A percentile compares a stretch with the other conserved stretches of the same genome.
Conservation (phyloP, 495 filamentous ascomycete genomes). For the Viridothelium virens region DNA sequence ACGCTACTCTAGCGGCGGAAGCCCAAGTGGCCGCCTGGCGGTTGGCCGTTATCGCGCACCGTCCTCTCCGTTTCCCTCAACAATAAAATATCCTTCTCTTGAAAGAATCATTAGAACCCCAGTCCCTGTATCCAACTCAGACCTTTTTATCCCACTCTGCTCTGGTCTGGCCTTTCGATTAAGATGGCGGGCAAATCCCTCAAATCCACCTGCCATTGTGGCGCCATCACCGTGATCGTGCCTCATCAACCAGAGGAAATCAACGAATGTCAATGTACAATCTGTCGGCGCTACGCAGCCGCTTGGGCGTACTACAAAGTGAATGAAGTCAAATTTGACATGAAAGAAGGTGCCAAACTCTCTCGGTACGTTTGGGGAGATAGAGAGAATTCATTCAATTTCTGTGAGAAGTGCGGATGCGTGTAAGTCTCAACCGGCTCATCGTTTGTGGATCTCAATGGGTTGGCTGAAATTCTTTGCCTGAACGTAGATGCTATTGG, state of each 20-base stretch:
- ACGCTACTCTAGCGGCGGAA: not conserved
- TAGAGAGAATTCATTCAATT: slow-evolving; percentile 19
- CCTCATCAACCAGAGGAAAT: slow-evolving; percentile 29
- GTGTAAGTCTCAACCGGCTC: slow-evolving; percentile 23
- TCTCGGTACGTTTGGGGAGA: slow-evolving; percentile 22
- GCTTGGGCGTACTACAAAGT: slow-evolving; percentile 34
- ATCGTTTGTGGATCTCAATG: slow-evolving; percentile 15
- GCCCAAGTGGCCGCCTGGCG: not conserved
- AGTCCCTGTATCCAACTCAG: slow-evolving; percentile 3
- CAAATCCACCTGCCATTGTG: slow-evolving; percentile 33
- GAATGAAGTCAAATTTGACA: slow-evolving; percentile 29
- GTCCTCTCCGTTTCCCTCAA: not conserved
- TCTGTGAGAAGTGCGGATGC: slow-evolving; percentile 24
- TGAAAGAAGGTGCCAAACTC: slow-evolving; percentile 18
- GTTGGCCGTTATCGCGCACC: slow-evolving; percentile 6
- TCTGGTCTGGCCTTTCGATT: slow-evolving; percentile 10
- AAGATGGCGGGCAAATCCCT: slow-evolving; percentile 11
- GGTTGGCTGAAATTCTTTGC: slow-evolving; percentile 10
- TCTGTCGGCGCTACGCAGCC: slow-evolving; percentile 33
- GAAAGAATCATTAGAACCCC: slow-evolving; percentile 10
- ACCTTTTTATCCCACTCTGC: slow-evolving; percentile 3
- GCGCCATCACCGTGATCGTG: slow-evolving; percentile 30
- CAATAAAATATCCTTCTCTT: slow-evolving; percentile 11
- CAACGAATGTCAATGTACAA: slow-evolving; percentile 35
- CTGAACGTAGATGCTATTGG: slow-evolving; percentile 23